Conservation (phyloP, 805 yeast species). For the Diddensiella transvaalensis region DNA sequence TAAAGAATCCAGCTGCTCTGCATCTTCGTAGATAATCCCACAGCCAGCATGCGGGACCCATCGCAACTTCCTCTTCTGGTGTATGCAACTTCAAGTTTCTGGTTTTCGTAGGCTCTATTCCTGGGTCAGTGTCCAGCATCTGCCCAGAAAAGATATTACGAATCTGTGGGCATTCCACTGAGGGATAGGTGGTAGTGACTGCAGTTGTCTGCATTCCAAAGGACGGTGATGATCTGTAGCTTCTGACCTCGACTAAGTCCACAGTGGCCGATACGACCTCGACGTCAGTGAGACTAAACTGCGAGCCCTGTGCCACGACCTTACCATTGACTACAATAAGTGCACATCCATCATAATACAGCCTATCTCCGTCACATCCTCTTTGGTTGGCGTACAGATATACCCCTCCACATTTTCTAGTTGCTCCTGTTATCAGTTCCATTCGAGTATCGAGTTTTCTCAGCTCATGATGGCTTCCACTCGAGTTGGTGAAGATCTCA, state of each 20-base stretch:
- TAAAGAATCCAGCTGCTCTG: constrained; percentile 82
- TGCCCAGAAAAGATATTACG: constrained; percentile 13
- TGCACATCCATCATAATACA: constrained; percentile 97
- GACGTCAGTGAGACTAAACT: constrained; percentile 84
- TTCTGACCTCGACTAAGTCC: constrained; percentile 85
- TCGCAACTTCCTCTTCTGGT: constrained; percentile 95
- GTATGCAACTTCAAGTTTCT: constrained; percentile 57
- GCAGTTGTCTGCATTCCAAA: constrained; percentile 70
- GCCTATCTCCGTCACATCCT: constrained; percentile 97
- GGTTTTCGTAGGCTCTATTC: constrained; percentile 53
- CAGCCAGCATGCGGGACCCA: constrained; percentile 99
- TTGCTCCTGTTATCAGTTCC: constrained; percentile 84
- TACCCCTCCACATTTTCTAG: constrained; percentile 94
- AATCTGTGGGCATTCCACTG: constrained; percentile 23
- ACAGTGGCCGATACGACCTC: constrained; percentile 96
- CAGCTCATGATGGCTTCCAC: constrained; percentile 97
- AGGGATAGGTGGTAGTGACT: constrained; percentile 33
- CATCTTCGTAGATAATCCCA: constrained; percentile 97
- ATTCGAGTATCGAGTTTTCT: constrained; percentile 83
- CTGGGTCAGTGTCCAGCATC: constrained; percentile 49
- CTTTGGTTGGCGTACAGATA: constrained; percentile 91
- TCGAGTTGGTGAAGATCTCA: constrained; percentile 93
- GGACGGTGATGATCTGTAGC: constrained; percentile 68
- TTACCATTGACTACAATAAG: constrained; percentile 88
- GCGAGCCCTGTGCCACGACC: constrained; percentile 89